phyloP scores from a whole-genome alignment of 352 stramenopile genomes.

The Phytopythium ostracodes region DNA sequence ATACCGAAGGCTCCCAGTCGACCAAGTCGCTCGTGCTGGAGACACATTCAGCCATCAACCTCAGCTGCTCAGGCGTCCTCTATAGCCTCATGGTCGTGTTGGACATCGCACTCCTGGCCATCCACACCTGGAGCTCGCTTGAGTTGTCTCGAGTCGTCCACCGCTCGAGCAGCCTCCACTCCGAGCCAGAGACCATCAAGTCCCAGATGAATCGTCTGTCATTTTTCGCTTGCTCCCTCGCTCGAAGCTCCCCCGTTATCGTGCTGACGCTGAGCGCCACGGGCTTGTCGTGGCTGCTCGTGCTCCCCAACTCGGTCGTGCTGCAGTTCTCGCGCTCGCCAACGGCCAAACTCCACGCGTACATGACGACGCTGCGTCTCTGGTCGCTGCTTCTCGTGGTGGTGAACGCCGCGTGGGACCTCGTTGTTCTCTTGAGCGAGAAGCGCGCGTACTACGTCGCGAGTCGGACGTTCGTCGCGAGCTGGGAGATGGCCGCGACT shows the following conservation, averaged over 20 bases:
- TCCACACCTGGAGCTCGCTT: conserved; percentile 24
- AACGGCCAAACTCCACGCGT: conserved; percentile 27
- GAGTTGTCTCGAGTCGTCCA: conserved; percentile 14
- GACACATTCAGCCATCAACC: conserved; percentile 26
- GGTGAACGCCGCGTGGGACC: conserved; percentile 24
- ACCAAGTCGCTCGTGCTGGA: conserved; percentile 11
- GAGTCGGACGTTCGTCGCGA: conserved; percentile 30
- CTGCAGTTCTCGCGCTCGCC: conserved; percentile 21
- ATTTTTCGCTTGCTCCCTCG: conserved; percentile 35
- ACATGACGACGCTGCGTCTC: conserved; percentile 29
- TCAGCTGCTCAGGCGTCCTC: conserved; percentile 45
- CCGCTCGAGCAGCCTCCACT: not conserved
- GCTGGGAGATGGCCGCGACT: conserved; percentile 29
- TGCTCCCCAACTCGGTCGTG: conserved; percentile 47
- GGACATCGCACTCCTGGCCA: conserved; percentile 23
- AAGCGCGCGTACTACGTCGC: conserved; percentile 26
- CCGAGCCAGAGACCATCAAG: conserved; percentile 10
- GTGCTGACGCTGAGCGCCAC: conserved; percentile 22
- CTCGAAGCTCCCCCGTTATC: conserved; percentile 33
- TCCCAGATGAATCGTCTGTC: conserved; percentile 12
- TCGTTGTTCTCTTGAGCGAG: conserved; percentile 28
- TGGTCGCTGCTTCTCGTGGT: conserved; percentile 33
- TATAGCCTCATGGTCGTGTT: conserved; percentile 39
- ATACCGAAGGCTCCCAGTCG: not conserved
- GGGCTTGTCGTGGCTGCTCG: conserved; percentile 51